A percentile compares a stretch with the other conserved stretches of the same genome.
Evolutionary conservation across 1,139 yeast genomes (phyloP).

Genomic region (Lizanozyma gosingica): DNA sequence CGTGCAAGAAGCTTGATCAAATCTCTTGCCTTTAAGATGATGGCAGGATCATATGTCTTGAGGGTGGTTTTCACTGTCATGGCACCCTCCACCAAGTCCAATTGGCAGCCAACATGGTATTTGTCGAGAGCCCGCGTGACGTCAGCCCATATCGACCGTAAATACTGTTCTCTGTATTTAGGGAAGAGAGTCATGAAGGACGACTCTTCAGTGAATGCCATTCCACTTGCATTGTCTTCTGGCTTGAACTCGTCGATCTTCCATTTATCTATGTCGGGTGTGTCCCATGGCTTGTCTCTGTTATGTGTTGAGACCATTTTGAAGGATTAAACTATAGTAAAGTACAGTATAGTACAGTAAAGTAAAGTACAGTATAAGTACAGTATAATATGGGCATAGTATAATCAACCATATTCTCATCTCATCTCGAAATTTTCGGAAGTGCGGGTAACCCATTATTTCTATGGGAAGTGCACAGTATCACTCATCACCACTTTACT

Average conservation of each 20-base stretch:
- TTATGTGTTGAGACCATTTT: slow-evolving; percentile 86
- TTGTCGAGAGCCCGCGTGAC: slow-evolving; percentile 73
- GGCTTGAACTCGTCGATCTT: slow-evolving; percentile 78
- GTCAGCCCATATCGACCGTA: slow-evolving; percentile 88
- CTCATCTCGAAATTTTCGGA: too few relatives aligned
- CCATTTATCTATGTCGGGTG: slow-evolving; percentile 95
- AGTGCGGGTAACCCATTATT: too few relatives aligned
- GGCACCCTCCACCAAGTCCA: slow-evolving; percentile 91
- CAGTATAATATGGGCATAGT: too few relatives aligned
- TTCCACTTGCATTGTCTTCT: slow-evolving; percentile 81
- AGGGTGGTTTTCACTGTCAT: slow-evolving; percentile 96
- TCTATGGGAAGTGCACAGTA: too few relatives aligned
- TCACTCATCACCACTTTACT: too few relatives aligned
- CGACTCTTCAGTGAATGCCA: slow-evolving; percentile 87
- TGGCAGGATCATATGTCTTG: slow-evolving; percentile 93
- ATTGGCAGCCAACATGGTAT: slow-evolving; percentile 68
- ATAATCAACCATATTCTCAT: too few relatives aligned
- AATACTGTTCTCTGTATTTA: slow-evolving; percentile 86
- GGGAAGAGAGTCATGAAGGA: slow-evolving; percentile 94
- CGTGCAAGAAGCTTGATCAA: slow-evolving; percentile 87
- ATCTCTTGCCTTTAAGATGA: slow-evolving; percentile 89
- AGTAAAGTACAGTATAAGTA: too few relatives aligned
- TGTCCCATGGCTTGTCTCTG: slow-evolving; percentile 97
- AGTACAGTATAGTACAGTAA: too few relatives aligned
- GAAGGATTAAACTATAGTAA: too few relatives aligned